phyloP scores from a whole-genome alignment of 2,329 filamentous ascomycete genomes.

The Aspergillus nomiae region DNA sequence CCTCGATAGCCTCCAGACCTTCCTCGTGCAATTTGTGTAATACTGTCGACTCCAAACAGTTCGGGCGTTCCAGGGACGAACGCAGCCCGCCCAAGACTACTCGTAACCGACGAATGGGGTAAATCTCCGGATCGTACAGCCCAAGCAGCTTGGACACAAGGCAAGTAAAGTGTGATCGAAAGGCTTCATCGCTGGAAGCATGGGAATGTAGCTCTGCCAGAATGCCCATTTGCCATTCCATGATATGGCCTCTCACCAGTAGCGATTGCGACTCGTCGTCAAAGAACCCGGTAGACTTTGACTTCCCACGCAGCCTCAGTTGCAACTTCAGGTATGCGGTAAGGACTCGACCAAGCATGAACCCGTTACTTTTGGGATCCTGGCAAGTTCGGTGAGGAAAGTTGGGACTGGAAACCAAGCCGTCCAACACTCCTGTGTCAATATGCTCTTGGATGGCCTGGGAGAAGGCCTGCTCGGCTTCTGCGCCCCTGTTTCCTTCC shows the following conservation, averaged over 20 bases:
- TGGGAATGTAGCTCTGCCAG: slow-evolving; percentile 34
- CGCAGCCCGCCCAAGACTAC: slow-evolving; percentile 38
- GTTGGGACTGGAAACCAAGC: slow-evolving; percentile 29
- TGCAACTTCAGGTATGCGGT: slow-evolving; percentile 33
- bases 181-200: slow-evolving; percentile 30
- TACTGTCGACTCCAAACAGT: slow-evolving; percentile 29
- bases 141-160: slow-evolving; percentile 36
- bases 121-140: slow-evolving; percentile 31
- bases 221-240: slow-evolving; percentile 43
- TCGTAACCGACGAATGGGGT: slow-evolving; percentile 42
- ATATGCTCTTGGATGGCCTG: slow-evolving; percentile 46
- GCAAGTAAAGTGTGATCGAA: slow-evolving; percentile 28
- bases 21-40: slow-evolving; percentile 30
- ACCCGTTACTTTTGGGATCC: slow-evolving; percentile 37
- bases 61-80: slow-evolving; percentile 35
- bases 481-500: slow-evolving; percentile 36
- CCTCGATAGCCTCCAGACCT: slow-evolving; percentile 23
- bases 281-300: slow-evolving; percentile 29
- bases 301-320: slow-evolving; percentile 35
- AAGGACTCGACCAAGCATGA: slow-evolving; percentile 42
- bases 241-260: slow-evolving; percentile 31
- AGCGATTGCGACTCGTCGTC: slow-evolving; percentile 33
- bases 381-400: slow-evolving; percentile 33
- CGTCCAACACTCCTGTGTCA: slow-evolving; percentile 36
- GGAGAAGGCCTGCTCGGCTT: slow-evolving; percentile 40